Percentiles rank a stretch among this genome's conserved stretches.
These are phyloP conservation scores for Monilinia vaccinii-corymbosi DNA, from an alignment of 2,329 filamentous ascomycete species.

Conservation along the genomic window DNA sequence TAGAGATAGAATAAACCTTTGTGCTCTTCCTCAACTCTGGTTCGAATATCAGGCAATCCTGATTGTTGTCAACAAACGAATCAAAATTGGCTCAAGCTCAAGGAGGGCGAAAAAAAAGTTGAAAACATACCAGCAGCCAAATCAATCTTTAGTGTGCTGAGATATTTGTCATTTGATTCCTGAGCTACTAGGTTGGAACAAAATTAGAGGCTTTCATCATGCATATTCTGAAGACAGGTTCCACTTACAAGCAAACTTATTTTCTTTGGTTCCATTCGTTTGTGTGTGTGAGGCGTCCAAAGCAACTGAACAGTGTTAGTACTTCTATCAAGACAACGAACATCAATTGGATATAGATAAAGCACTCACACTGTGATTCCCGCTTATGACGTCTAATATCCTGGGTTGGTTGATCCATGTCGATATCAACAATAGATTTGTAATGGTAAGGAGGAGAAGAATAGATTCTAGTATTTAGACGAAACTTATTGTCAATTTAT, in stretches of 20 bases:
- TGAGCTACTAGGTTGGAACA: not conserved
- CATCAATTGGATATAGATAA: not conserved
- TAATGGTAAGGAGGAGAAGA: not conserved
- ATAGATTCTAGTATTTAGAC: not conserved
- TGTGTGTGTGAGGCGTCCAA: not conserved
- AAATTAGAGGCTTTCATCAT: not conserved
- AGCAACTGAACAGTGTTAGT: not conserved
- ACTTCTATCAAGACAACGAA: not conserved
- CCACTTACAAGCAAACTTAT: not conserved
- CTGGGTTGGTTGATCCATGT: not conserved
- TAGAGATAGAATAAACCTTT: not conserved
- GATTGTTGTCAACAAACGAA: not conserved
- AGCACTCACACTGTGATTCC: not conserved
- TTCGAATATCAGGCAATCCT: constrained; percentile 4
- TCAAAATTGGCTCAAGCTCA: not conserved
- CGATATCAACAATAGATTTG: not conserved
- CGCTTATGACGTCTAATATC: not conserved
- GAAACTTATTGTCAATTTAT: not conserved
- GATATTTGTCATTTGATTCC: not conserved
- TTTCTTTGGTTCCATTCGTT: not conserved
- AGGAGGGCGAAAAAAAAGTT: not conserved
- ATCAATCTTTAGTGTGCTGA: not conserved
- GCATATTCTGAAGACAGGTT: not conserved
- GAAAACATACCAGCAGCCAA: not conserved
- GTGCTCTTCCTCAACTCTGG: not conserved